A percentile compares a stretch with the other conserved stretches of the same genome.
Conservation (phyloP, 306 rosid genomes). For the Fragaria vesca region DNA sequence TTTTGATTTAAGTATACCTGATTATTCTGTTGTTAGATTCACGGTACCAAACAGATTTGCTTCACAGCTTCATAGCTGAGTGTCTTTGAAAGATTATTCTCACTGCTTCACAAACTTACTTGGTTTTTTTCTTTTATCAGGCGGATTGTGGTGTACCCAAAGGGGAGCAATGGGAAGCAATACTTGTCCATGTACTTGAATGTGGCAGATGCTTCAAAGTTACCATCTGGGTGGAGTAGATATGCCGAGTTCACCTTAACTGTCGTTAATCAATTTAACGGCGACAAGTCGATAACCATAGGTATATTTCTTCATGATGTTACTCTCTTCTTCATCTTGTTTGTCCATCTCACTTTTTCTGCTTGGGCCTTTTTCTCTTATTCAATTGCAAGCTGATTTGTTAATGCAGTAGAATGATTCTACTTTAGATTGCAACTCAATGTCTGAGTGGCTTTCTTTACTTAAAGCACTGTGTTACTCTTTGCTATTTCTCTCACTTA, state of each 20-base stretch:
- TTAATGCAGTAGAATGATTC: background rate
- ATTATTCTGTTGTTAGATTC: background rate
- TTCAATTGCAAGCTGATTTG: background rate
- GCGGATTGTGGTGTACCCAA: constrained; percentile 18
- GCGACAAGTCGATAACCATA: constrained; percentile 11
- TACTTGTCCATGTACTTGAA: constrained; percentile 21
- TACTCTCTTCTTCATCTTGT: background rate
- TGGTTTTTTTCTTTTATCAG: background rate
- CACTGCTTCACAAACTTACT: background rate
- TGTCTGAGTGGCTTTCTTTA: background rate
- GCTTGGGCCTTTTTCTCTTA: background rate
- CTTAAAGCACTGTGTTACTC: background rate
- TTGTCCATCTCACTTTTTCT: background rate
- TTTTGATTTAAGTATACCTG: background rate
- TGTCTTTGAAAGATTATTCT: background rate
- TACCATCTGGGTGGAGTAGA: constrained; percentile 21
- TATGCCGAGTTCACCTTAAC: constrained; percentile 19
- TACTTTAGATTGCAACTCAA: background rate
- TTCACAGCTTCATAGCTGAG: background rate
- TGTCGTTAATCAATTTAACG: constrained; percentile 16
- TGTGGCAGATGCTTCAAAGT: constrained; percentile 9
- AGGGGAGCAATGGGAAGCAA: constrained; percentile 20
- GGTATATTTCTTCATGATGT: background rate
- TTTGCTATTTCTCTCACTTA: background rate
- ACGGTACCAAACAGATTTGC: background rate